Conservation (phyloP, 805 yeast species). For the Dipodascopsis tothii region DNA sequence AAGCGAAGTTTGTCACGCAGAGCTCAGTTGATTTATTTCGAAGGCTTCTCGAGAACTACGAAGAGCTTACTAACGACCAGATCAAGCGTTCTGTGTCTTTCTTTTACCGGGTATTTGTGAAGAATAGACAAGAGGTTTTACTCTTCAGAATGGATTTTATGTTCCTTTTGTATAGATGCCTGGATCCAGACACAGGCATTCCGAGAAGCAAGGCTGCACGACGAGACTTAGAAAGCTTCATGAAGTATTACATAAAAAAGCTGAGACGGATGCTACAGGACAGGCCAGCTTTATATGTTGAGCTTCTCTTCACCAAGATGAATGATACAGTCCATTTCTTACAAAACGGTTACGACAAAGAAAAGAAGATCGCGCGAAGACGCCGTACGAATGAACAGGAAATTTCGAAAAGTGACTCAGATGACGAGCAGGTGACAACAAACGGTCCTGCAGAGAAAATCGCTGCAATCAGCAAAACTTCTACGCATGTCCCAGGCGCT, state of each 20-base stretch:
- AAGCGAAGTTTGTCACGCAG: slow-evolving; percentile 46
- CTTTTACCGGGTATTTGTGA: slow-evolving; percentile 62
- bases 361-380: background rate
- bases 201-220: slow-evolving; percentile 40
- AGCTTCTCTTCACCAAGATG: slow-evolving; percentile 57
- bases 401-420: no score
- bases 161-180: slow-evolving; percentile 45
- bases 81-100: slow-evolving; percentile 59
- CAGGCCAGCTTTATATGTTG: slow-evolving; percentile 52
- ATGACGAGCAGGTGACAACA: no score
- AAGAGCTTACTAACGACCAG: slow-evolving; percentile 53
- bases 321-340: slow-evolving; percentile 46
- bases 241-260: slow-evolving; percentile 56
- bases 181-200: slow-evolving; percentile 43
- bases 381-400: no score
- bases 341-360: slow-evolving; percentile 48
- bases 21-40: slow-evolving; percentile 60
- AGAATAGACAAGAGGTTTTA: slow-evolving; percentile 50
- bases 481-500: no score
- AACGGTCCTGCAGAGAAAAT: no score
- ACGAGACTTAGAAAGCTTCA: slow-evolving; percentile 56
- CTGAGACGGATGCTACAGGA: slow-evolving; percentile 42
- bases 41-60: slow-evolving; percentile 50
- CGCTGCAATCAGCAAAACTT: no score
- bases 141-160: slow-evolving; percentile 70